phyloP scores from a whole-genome alignment of 257 asterid species.

The Cordia subcordata region DNA sequence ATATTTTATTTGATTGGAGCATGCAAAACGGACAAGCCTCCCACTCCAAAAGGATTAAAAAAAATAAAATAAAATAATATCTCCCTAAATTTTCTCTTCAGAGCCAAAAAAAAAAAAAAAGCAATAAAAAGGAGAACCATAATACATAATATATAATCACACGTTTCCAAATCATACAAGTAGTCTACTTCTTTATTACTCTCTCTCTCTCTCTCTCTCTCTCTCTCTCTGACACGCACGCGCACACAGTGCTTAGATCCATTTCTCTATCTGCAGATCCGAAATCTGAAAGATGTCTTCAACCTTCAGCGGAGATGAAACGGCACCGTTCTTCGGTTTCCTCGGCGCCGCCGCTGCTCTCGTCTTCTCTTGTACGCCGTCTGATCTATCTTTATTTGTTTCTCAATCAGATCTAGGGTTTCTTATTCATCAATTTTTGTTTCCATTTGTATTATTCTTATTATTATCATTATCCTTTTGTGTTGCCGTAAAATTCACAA shows the following conservation, averaged over 20 bases:
- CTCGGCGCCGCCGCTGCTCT: conserved; percentile 77
- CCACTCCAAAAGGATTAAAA: no score
- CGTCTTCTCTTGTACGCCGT: conserved; percentile 59
- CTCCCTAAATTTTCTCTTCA: no score
- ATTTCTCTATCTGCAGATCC: no score
- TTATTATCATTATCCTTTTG: neutral
- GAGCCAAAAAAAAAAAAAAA: no score
- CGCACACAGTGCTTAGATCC: no score
- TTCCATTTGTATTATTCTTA: neutral
- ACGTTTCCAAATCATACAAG: no score
- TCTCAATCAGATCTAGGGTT: conserved; percentile 29
- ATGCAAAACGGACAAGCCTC: no score
- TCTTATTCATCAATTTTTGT: neutral
- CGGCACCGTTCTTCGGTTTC: conserved; percentile 82
- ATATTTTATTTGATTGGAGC: no score
- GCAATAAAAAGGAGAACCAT: no score
- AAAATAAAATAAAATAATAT: no score
- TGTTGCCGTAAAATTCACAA: no score
- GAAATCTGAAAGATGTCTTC: conserved; percentile 33
- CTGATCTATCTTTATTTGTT: neutral
- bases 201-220: neutral
- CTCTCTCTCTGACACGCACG: neutral
- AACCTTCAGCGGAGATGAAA: conserved; percentile 66
- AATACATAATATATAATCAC: no score
- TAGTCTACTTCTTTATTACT: neutral